Conservation (phyloP, 2,329 filamentous ascomycete genomes). For the Myriosclerotinia duriaeana region DNA sequence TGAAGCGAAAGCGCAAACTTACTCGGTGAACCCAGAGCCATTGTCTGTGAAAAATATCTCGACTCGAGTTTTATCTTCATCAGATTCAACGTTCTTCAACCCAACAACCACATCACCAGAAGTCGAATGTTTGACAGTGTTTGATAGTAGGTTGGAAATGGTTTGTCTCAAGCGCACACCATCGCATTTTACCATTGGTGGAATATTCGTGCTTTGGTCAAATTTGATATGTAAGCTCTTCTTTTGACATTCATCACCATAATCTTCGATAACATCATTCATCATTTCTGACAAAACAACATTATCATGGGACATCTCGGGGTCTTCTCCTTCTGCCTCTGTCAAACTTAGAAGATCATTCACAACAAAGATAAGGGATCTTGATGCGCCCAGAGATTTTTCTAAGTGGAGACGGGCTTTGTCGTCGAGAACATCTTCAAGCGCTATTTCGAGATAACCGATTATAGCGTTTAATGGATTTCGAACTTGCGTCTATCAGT, state of each 20-base stretch:
- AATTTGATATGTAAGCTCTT: conserved; percentile 27
- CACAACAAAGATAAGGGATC: conserved; percentile 90
- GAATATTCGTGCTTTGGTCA: conserved; percentile 26
- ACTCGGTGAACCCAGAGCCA: conserved; percentile 31
- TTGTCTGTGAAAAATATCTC: conserved; percentile 32
- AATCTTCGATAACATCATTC: conserved; percentile 72
- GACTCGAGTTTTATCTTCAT: conserved; percentile 27
- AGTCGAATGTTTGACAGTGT: conserved; percentile 31
- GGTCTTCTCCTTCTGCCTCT: conserved; percentile 79
- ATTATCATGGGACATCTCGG: conserved; percentile 74
- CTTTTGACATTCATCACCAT: conserved; percentile 66
- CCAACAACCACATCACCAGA: conserved; percentile 26
- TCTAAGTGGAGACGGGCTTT: conserved; percentile 83
- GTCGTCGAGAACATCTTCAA: conserved; percentile 74
- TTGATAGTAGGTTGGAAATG: conserved; percentile 31
- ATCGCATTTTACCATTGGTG: conserved; percentile 30
- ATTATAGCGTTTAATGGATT: conserved; percentile 94
- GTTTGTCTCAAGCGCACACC: conserved; percentile 30
- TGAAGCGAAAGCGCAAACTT: not conserved
- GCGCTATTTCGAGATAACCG: conserved; percentile 87
- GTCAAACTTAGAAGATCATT: conserved; percentile 88
- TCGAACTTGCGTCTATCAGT: conserved; percentile 68
- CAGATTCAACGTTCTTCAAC: conserved; percentile 22
- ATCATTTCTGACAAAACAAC: conserved; percentile 73
- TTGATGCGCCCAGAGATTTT: conserved; percentile 85